phyloP scores from a whole-genome alignment of 202 grass and related monocot species.

The Panicum virgatum region DNA sequence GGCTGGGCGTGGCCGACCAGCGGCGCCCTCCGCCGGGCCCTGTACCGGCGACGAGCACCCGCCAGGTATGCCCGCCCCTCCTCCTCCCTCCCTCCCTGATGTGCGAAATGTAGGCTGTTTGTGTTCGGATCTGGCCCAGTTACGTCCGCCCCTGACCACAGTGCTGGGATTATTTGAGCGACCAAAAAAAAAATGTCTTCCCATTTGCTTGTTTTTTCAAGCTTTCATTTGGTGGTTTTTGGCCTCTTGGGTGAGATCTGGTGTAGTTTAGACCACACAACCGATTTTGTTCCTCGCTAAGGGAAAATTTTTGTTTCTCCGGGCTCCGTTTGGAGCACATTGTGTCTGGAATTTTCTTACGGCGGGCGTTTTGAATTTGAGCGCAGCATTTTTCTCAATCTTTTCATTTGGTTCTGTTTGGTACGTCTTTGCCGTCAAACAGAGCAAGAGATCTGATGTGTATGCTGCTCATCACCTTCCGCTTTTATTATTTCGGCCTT shows the following conservation, averaged over 20 bases:
- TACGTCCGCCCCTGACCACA: too few species aligned
- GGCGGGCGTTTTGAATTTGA: background rate
- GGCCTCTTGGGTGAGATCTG: constrained; percentile 47
- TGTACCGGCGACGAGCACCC: too few species aligned
- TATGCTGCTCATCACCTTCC: background rate
- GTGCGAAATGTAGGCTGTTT: too few species aligned
- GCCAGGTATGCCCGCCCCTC: too few species aligned
- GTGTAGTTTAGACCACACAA: background rate
- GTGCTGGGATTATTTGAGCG: background rate
- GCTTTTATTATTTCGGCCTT: background rate
- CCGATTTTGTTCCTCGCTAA: background rate
- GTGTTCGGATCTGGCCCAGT: too few species aligned
- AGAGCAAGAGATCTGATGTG: constrained; percentile 20
- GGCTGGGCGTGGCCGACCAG: too few species aligned
- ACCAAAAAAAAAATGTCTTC: background rate
- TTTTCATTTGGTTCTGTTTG: background rate
- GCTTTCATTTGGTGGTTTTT: background rate
- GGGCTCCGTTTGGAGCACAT: background rate
- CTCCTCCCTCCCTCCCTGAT: too few species aligned
- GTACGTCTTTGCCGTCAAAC: background rate
- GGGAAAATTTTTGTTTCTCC: background rate
- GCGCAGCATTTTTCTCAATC: background rate
- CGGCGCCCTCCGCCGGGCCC: too few species aligned
- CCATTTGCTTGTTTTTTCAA: background rate
- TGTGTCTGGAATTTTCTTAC: background rate